These are phyloP conservation scores for Suhomyces anneliseae DNA, from an alignment of 1,139 yeast species.

Conservation along the genomic window DNA sequence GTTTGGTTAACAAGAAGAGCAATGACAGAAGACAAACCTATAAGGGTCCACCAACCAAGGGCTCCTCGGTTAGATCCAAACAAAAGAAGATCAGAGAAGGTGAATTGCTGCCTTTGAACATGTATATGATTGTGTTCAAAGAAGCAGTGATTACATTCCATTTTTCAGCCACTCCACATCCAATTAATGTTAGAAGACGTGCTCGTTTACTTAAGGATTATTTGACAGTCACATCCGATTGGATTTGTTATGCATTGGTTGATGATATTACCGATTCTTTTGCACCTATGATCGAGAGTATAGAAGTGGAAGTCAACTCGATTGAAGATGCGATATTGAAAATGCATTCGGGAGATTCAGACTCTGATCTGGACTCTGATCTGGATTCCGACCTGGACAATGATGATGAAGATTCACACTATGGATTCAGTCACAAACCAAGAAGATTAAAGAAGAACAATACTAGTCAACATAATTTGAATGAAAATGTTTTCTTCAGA, in stretches of 20 bases:
- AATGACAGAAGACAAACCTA: conserved; percentile 4
- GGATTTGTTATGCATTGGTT: conserved; percentile 95
- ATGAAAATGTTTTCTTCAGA: conserved; percentile 33
- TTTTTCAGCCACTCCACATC: conserved; percentile 93
- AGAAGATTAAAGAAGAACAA: conserved; percentile 3
- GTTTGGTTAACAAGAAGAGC: conserved; percentile 5
- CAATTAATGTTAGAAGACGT: conserved; percentile 90
- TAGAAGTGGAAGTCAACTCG: conserved; percentile 87
- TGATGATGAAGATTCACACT: conserved; percentile 9
- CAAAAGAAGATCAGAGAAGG: conserved; percentile 54
- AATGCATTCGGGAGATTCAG: conserved; percentile 72
- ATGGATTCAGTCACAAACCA: background rate
- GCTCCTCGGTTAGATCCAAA: conserved; percentile 27
- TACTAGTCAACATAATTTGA: conserved; percentile 2
- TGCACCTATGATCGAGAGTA: conserved; percentile 93
- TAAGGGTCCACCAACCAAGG: conserved; percentile 12
- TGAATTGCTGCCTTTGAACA: conserved; percentile 85
- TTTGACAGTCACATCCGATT: conserved; percentile 86
- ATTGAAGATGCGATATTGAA: conserved; percentile 88
- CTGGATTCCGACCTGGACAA: conserved; percentile 15
- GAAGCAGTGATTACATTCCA: conserved; percentile 93
- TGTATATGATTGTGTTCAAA: conserved; percentile 88
- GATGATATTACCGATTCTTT: conserved; percentile 97
- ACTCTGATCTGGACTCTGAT: conserved; percentile 34
- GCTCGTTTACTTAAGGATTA: conserved; percentile 86